phyloP scores from a whole-genome alignment of 2,329 filamentous ascomycete genomes.

The Claviceps quebecensis region DNA sequence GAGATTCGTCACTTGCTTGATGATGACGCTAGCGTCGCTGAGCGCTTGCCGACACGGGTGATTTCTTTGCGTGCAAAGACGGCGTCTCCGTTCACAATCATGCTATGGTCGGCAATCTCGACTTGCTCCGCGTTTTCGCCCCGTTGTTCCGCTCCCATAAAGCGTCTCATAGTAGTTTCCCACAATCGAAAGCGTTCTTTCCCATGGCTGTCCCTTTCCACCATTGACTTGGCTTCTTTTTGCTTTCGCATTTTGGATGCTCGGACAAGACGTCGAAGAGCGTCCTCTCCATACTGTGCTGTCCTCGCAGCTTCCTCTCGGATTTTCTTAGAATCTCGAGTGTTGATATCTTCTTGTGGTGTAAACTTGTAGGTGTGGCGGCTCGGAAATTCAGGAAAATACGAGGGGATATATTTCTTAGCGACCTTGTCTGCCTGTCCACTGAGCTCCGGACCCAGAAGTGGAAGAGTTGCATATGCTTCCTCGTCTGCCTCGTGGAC shows the following conservation, averaged over 20 bases:
- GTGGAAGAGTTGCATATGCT: slow-evolving; percentile 27
- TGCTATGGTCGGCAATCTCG: slow-evolving; percentile 48
- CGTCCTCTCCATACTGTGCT: slow-evolving; percentile 48
- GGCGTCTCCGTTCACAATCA: slow-evolving; percentile 47
- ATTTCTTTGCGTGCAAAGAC: slow-evolving; percentile 39
- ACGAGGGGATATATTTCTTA: slow-evolving; percentile 41
- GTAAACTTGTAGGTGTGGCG: slow-evolving; percentile 51
- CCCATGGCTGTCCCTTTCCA: slow-evolving; percentile 36
- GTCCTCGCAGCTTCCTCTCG: slow-evolving; percentile 45
- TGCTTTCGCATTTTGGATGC: slow-evolving; percentile 51
- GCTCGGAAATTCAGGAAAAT: slow-evolving; percentile 49
- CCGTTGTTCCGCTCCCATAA: slow-evolving; percentile 25
- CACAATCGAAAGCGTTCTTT: slow-evolving; percentile 44
- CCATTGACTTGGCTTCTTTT: slow-evolving; percentile 45
- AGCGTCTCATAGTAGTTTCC: slow-evolving; percentile 46
- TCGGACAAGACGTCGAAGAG: slow-evolving; percentile 42
- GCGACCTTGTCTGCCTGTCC: slow-evolving; percentile 42
- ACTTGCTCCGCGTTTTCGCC: slow-evolving; percentile 22
- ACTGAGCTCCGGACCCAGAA: slow-evolving; percentile 41
- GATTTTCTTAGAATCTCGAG: slow-evolving; percentile 41
- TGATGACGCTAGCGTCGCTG: slow-evolving; percentile 11
- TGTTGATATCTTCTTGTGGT: slow-evolving; percentile 31
- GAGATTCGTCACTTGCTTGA: neutral
- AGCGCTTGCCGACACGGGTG: slow-evolving; percentile 31
- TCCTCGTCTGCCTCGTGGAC: slow-evolving; percentile 24